Evolutionary conservation across 2,329 filamentous ascomycete species (phyloP).

Genomic region (Neofusicoccum kwambonambiense): DNA sequence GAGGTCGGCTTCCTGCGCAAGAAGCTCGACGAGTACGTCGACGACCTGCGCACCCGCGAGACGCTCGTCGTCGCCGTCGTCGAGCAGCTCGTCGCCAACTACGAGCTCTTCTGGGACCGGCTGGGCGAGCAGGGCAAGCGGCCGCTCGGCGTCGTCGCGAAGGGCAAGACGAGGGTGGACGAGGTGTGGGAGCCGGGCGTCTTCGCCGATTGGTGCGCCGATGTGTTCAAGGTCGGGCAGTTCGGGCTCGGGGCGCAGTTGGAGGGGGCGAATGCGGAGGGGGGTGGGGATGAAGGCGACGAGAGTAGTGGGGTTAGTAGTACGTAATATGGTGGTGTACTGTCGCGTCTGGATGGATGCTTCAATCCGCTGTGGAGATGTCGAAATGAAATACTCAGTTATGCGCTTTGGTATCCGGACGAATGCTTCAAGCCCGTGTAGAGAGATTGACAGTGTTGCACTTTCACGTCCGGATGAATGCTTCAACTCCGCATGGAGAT

Average conservation of each 20-base stretch:
- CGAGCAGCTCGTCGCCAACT: constrained; percentile 61
- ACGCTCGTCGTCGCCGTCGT: constrained; percentile 66
- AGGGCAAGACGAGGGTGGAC: constrained; percentile 61
- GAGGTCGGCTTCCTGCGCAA: constrained; percentile 56
- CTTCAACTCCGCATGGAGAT: too few relatives aligned
- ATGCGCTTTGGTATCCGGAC: not conserved
- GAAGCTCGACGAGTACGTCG: constrained; percentile 62
- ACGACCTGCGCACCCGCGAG: constrained; percentile 63
- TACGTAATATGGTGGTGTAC: not conserved
- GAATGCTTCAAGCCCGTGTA: not conserved
- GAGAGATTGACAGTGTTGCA: too few relatives aligned
- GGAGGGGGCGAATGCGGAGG: constrained; percentile 1
- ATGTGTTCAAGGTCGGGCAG: constrained; percentile 57
- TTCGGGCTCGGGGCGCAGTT: constrained; percentile 33
- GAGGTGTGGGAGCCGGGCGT: constrained; percentile 65
- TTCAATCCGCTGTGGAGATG: too few relatives aligned
- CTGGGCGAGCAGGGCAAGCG: constrained; percentile 29
- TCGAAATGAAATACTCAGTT: too few relatives aligned
- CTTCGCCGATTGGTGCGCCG: constrained; percentile 62
- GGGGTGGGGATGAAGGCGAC: not conserved
- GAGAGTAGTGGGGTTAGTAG: not conserved
- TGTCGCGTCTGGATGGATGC: too few relatives aligned
- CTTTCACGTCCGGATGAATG: too few relatives aligned
- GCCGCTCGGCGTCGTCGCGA: constrained; percentile 29
- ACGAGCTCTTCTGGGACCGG: constrained; percentile 58